Evolutionary conservation across 164 flowering plant genomes (phyloP), one percentile per base, ranked within the genome.

Genomic region (Magnolia sinica): DNA sequence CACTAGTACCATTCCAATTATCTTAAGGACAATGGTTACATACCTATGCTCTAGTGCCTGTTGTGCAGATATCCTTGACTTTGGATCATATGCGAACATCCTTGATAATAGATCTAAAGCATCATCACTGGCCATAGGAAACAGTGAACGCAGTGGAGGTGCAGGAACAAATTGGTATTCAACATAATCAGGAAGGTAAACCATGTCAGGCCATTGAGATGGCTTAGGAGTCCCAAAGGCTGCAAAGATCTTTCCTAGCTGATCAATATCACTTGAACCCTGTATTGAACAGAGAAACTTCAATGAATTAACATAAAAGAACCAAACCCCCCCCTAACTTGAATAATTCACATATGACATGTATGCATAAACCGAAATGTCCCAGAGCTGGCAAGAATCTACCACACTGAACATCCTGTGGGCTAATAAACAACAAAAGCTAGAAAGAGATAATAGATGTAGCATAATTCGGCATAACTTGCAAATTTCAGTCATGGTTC

Each of bases 211-310:
- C 99, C 99, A 94, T 75, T 94, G 98, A 74, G 91, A 80, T 37
- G 89, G 79, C 80, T 88, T 94, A 63, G 99, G 97, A 51, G 99
- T 96, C 74, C 99, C 99, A 81, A 96, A 92, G 73, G 93, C 91
- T 18, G 91, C 92, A 89, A 96, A 96, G 51, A 96, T 92, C 83
- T 92, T 94, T 73, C 99, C 98, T 78, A 96, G 73, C 80, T 94
- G 99, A 85, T 96, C 99, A 77, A 96, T 91, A 78, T 96, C 98
- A 85, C 91, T 96, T 31, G 88, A 80, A 63, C 99, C 99, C 99
- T 96, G 77, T 45, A 64, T 61, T 45, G 11, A 22, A 49, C 64
- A 71, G 8, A 18, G 50, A 24, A 59, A 63, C n/a, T 23, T 27
- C 22, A 9, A 29, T 29, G 22, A 68, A 67, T 31, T 37, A 73